These are phyloP conservation scores for Stentor coeruleus DNA, from an alignment of 73 alveolate genomes.

Conservation along the genomic window DNA sequence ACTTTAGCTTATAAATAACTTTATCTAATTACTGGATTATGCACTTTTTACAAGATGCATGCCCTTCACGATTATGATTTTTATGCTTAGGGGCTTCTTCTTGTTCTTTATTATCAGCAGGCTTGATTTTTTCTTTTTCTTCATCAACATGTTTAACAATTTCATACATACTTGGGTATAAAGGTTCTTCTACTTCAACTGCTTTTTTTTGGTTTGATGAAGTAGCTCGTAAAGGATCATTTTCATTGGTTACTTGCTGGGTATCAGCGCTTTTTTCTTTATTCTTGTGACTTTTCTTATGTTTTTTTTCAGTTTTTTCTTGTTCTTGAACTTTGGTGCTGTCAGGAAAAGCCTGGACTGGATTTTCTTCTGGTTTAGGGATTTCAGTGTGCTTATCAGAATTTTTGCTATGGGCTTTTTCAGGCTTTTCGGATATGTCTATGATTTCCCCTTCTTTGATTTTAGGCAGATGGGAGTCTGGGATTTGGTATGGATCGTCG, in stretches of 20 bases:
- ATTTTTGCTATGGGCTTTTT: too few species aligned
- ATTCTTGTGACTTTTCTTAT: too few species aligned
- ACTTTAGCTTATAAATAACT: too few species aligned
- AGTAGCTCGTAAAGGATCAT: background rate
- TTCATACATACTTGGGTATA: background rate
- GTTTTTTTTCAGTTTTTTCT: background rate
- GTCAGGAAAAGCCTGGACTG: background rate
- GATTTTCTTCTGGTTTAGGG: background rate
- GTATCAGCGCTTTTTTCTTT: background rate
- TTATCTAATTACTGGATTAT: background rate
- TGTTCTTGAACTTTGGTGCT: background rate
- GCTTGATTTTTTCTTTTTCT: background rate
- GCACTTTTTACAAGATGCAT: conserved; percentile 1
- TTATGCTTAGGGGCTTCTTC: background rate
- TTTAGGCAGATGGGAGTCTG: background rate
- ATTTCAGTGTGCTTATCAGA: background rate
- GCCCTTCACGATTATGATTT: background rate
- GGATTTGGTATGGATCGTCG: background rate
- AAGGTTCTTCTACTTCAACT: background rate
- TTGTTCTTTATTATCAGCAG: background rate
- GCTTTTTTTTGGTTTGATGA: background rate
- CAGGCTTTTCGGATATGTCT: conserved; percentile 1
- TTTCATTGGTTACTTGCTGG: too few species aligned
- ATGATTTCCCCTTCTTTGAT: background rate
- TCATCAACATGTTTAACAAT: background rate